Evolutionary conservation across 208 protist genomes (phyloP), one percentile per base, ranked within the genome.

Genomic region (Crithidia sp.): DNA sequence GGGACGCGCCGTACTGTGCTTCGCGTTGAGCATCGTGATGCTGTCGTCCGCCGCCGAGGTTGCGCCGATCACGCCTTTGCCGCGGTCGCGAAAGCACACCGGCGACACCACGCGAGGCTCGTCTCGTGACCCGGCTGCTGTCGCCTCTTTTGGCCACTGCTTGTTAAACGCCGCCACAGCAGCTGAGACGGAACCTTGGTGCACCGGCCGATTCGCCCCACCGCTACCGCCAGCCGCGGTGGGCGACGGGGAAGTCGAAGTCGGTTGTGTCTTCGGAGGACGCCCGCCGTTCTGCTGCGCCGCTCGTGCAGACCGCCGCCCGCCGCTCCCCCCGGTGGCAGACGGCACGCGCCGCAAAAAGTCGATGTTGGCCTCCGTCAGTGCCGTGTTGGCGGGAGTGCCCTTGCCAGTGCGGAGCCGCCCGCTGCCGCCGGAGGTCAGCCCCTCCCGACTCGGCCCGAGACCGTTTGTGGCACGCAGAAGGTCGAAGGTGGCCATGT

Each of bases 281-380:
- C 65, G 52, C 5, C 54, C 65, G 65, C 65, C 52, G 53, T 61
- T 70, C 19, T 40, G 65, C 41, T 2, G 36, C 2, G 62, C 13
- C 1, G 13, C 62, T 4, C 62, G 62, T 43, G 50, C 16, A 4
- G 10, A 5, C 41, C 52, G 19, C 8, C 64, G 64, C 44, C 64
- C n/a, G 6, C 50, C n/a, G 50, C 50, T 55, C 12, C 14, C 50
- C 12, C 16, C 4, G 2, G 13, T n/a, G 17, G 7, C 19, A 57
- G 53, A 68, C 37, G 65, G 43, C 12, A 41, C 28, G 9, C 53
- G 41, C 2, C 65, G 65, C 65, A 70, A 28, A 50, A 61, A 70
- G 41, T 47, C 65, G 41, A 70, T 53, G 53, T 70, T 70, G 2
- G 65, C 65, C 53, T 61, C 65, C 53, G 65, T 70, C 65, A 70